These are phyloP conservation scores for Eucalyptus leucophloia DNA, from an alignment of 345 rosid species.

Conservation along the genomic window DNA sequence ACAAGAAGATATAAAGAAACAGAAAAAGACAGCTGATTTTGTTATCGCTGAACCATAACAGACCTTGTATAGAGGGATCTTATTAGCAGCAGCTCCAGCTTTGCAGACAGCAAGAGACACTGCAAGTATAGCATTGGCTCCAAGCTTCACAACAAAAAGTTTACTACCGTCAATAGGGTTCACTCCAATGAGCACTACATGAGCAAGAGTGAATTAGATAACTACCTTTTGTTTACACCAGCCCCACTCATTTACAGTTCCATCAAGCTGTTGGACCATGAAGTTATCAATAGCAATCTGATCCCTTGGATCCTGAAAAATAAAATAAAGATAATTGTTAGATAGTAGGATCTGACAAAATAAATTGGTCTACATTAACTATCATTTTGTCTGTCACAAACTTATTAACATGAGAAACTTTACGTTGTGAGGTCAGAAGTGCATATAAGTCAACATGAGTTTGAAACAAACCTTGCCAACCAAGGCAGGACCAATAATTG, in stretches of 20 bases:
- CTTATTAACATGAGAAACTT: neutral
- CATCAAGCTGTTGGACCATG: conserved; percentile 69
- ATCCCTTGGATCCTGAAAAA: conserved; percentile 40
- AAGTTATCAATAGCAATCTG: conserved; percentile 38
- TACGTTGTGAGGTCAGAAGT: neutral
- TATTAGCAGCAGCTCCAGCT: conserved; percentile 57
- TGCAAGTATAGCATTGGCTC: conserved; percentile 69
- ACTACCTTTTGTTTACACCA: conserved; percentile 75
- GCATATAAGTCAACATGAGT: neutral
- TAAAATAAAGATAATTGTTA: neutral
- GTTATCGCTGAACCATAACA: neutral
- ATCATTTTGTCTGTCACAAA: neutral
- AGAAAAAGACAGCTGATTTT: neutral
- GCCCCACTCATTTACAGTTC: conserved; percentile 73
- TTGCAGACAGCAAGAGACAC: conserved; percentile 15
- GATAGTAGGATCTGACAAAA: neutral
- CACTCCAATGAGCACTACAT: neutral
- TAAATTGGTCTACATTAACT: neutral
- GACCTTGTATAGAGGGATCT: conserved; percentile 61
- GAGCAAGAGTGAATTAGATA: neutral
- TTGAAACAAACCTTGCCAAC: conserved; percentile 45
- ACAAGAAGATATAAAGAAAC: neutral
- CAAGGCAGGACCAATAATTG: conserved; percentile 52
- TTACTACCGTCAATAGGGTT: neutral
- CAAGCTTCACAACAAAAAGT: conserved; percentile 24